Evolutionary conservation across 2,329 filamentous ascomycete genomes (phyloP), one percentile per base, ranked within the genome.

Genomic region (Samsoniella hepiali): DNA sequence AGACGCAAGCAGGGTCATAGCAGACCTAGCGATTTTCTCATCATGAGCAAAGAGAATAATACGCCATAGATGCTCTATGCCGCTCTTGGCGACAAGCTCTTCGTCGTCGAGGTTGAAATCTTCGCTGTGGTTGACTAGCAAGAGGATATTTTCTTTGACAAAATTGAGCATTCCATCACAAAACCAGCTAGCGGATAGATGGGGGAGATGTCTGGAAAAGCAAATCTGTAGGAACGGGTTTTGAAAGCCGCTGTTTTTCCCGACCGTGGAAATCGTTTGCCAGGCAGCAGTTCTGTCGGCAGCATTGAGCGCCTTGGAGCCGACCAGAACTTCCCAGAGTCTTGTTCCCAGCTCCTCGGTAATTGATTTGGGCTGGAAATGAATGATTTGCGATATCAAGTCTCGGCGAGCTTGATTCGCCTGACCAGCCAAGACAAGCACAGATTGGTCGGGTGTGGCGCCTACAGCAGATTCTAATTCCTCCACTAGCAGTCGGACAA

Each of bases 61-160:
- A 31, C 87, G 85, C 93, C 93, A 97, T n/a, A 97, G 78, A 63
- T 93, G 84, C 68, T 95, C 90, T 50, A 84, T 79, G 32, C 77
- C 84, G 67, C 75, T 83, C 65, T 79, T 82, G 67, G 82, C 78
- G 34, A 85, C 72, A 11, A 80, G 76, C n/a, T 80, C 76, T 8
- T 81, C 77, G 53, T 84, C 82, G 62, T 84, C 81, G 29, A 86
- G 74, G 27, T 81, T 71, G 56, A 82, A 78, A 29, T 78, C 78
- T 31, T 72, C 71, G 6, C 71, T 68, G 40, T 81, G 77, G 40
- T 80, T 78, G 5, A 85, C 75, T 45, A 82, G 76, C 5, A 78
- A 77, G 36, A 81, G 64, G 15, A 87, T 74, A 11, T 78, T 77
- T 42, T 81, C 79, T 47, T 82, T 79, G 27, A 91, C 80, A 68